Evolutionary conservation across 148 eudicot genomes (phyloP), one percentile per base, ranked within the genome.

Genomic region (Vaccinium myrtillus): DNA sequence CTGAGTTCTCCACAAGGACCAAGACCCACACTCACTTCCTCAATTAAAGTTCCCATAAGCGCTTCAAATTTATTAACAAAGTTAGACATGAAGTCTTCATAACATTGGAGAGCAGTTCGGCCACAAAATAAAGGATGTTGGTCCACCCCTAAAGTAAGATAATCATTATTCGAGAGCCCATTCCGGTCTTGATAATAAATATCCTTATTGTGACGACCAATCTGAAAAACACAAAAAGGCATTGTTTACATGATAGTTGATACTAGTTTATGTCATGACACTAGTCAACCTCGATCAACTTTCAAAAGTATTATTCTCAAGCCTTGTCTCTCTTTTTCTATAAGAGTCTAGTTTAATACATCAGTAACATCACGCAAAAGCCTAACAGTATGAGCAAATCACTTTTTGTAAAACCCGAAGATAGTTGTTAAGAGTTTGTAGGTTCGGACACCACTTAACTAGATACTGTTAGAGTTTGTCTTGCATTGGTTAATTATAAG

Each of bases 1-100:
- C 94, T 91, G 70, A 93, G 93, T 87, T 93, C 95, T 25, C 94
- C 95, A 77, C 85, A 89, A 23, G 95, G 95, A 53, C 95, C 95
- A 76, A 93, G 90, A 78, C 95, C 95, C 61, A 93, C 87, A 51
- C 91, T 86, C 48, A 93, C 85, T 85, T 93, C 94, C 88, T 88
- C 91, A 75, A 92, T 92, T 69, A 86, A 71, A 48, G 55, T 78
- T 70, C 94, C 94, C 76, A 92, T 86, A n/a, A 88, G 80, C 23
- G 86, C 83, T 75, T 87, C 92, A 88, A 92, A 92, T 77, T 88
- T 90, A 85, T 87, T 84, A 16, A 89, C 87, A 85, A 90, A 92
- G 86, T 88, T 90, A 51, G 71, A 25, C 78, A 92, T 90, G 87
- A 92, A 89, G 85, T 92, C 91, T 88, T 92, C 91, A 79, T 92